Evolutionary conservation across 2,329 filamentous ascomycete genomes (phyloP), one percentile per base, ranked within the genome.

Genomic region (Aspergillus phoenicis): DNA sequence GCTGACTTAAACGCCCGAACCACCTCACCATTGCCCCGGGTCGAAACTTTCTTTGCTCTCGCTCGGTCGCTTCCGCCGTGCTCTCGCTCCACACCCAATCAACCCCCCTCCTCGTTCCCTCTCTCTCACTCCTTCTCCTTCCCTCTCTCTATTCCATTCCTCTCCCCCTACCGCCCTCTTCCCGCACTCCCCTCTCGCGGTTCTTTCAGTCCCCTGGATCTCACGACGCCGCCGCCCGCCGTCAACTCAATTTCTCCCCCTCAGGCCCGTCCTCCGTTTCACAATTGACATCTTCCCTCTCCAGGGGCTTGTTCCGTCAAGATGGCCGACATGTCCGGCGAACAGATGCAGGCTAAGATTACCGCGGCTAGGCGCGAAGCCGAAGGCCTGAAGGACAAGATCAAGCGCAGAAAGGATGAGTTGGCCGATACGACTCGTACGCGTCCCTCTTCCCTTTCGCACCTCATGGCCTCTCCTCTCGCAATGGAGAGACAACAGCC

Each of bases 341-440:
- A 82, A 74, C 80, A 82, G 70, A 96, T 97, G 88, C 94, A 98
- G 85, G 90, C 93, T 82, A 90, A 90, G 81, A 94, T 95, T 73
- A 90, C 92, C 75, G 89, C 91, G 75, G 94, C 95, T 78, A 89
- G 95, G 80, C 91, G 95, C 84, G 95, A 99, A 85, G 95, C 95
- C 73, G 95, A 98, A 84, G 93, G 91, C 57, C 84, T 98, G 71
- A 98, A 98, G 85, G 94, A 98, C 79, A 90, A 91, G 80, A 98
- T 98, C 87, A 98, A 97, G 89, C 89, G 93, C 82, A 97, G 96
- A 88, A 98, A 98, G 90, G 95, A 99, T 87, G 95, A 98, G 82
- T 87, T 99, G 71, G 94, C 94, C 77, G 95, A 99, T 81, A 96
- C 93, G 66, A 96, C 93, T 76, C 89, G 95, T 99, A 88, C 87